Percentiles rank a stretch among this genome's conserved stretches.
These are phyloP conservation scores for Auricularia cornea DNA, from an alignment of 768 basidiomycete genomes.

Conservation along the genomic window DNA sequence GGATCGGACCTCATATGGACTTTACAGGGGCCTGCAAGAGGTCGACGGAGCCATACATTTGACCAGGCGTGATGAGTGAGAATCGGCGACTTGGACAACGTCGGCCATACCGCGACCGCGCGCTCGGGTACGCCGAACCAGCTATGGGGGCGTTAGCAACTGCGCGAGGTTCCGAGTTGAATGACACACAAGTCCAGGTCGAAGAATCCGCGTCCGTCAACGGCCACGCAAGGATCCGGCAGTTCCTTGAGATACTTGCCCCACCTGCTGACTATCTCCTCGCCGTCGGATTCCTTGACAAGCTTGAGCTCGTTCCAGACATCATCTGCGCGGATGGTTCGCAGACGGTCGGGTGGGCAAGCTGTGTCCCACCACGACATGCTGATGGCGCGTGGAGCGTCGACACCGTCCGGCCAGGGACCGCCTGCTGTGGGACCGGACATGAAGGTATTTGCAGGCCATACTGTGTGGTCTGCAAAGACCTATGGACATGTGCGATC, in stretches of 20 bases:
- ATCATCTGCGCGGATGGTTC: constrained; percentile 17
- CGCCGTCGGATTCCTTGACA: constrained; percentile 20
- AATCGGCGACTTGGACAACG: constrained; percentile 37
- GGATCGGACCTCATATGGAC: too few relatives aligned
- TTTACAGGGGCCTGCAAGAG: too few relatives aligned
- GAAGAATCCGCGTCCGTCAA: constrained; percentile 15
- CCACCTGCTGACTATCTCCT: constrained; percentile 36
- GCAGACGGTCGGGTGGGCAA: background rate
- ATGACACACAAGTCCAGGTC: background rate
- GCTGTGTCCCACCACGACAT: constrained; percentile 28
- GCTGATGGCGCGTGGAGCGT: constrained; percentile 28
- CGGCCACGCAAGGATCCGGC: constrained; percentile 42
- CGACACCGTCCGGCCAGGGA: constrained; percentile 24
- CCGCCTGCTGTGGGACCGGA: constrained; percentile 36
- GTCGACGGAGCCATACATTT: background rate
- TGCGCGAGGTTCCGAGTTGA: background rate
- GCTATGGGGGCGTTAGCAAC: constrained; percentile 15
- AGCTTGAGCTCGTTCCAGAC: constrained; percentile 28
- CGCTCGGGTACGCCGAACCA: constrained; percentile 25
- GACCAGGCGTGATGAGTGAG: constrained; percentile 20
- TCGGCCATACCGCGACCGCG: constrained; percentile 37
- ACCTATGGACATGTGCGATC: background rate
- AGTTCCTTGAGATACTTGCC: constrained; percentile 33
- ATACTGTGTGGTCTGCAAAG: background rate
- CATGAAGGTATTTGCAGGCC: constrained; percentile 8